phyloP scores from a whole-genome alignment of 169 alveolate genomes.

The Eimeria sp. region DNA sequence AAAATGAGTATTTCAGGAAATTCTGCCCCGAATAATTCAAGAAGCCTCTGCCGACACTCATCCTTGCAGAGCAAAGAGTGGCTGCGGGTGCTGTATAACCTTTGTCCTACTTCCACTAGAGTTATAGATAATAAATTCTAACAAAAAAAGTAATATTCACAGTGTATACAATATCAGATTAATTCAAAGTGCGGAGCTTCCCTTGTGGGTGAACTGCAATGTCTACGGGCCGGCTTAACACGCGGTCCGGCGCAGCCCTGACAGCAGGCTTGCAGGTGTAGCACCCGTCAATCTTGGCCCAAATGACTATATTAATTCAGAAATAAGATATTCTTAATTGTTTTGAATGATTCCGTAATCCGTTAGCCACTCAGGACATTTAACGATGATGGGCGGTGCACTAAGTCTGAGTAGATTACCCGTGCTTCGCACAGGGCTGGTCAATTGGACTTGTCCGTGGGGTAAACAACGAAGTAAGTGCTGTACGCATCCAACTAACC shows the following conservation, averaged over 20 bases:
- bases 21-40: no score
- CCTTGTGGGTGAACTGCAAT: background rate
- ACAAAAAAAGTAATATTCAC: background rate
- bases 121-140: background rate
- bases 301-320: background rate
- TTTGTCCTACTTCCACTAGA: background rate
- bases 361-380: background rate
- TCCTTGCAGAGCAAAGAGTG: background rate
- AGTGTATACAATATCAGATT: background rate
- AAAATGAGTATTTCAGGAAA: no score
- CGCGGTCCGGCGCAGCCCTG: background rate
- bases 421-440: background rate
- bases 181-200: background rate
- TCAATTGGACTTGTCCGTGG: conserved; percentile 9
- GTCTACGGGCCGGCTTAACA: background rate
- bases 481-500: background rate
- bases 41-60: no score
- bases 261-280: conserved; percentile 10
- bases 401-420: background rate
- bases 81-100: background rate
- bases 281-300: background rate
- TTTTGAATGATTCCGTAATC: background rate
- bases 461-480: background rate
- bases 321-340: background rate
- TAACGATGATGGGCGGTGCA: background rate